Base-by-base conservation (phyloP, 345 rosid species). In the Aethionema arabicum region DNA sequence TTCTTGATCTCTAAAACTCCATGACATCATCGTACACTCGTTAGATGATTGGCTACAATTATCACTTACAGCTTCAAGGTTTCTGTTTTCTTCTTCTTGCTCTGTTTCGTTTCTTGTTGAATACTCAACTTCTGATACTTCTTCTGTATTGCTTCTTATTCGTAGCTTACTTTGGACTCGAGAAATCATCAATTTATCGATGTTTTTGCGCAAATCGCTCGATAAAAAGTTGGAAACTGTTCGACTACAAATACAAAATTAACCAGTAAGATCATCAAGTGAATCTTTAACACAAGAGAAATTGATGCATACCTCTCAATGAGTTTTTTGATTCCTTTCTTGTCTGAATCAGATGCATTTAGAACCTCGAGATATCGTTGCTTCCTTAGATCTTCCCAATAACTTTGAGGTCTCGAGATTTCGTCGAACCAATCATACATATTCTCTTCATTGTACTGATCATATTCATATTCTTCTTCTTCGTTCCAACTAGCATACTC, bases 341-440 rank as follows among this genome's bases (percentile, higher is more conserved):
- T 75, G 10, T 70, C 82, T 4, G 91, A 68, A 59, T 63, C 72
- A 59, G 67, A 21, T 21, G 27, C 32, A 65, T 38, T 78, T 41
- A 85, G 85, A 72, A 83, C 80, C 65, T 93, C 84, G 30, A 74
- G 69, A 64, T 93, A 93, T 85, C 99, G 80, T 30, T 78, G 76
- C 68, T 77, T 75, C 70, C 97, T 77, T 5, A 65, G 72, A 49
- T 73, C 78, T 74, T 93, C 99, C 99, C 99, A 93, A 50, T 81
- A 84, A 70, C 99, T 89, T 40, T 85, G 78, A 5, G 99, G 99
- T 44, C 96, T 79, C 9, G 90, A 66, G 60, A 93, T 83, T n/a
- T 82, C 89, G 3, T 78, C 69, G 54, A 82, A 60, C 97, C 97
- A 90, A 40, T 89, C 87, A 62, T 77, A 67, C 21, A 44, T 68